Base-by-base conservation (phyloP, 2,329 filamentous ascomycete species). In the Dissoconium aciculare region DNA sequence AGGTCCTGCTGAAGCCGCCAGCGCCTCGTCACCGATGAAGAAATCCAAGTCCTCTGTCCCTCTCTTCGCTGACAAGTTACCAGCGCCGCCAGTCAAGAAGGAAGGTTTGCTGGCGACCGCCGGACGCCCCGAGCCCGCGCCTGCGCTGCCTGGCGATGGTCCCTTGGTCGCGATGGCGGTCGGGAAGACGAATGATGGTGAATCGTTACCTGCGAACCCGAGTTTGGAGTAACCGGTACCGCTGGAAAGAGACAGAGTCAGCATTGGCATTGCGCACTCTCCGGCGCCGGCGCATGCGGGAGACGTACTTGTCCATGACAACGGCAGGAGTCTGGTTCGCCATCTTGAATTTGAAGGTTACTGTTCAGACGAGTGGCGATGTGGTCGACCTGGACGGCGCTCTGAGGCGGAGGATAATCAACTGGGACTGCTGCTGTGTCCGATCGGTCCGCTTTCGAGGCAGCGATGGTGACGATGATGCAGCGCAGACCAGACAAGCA, bases 171-270 rank as follows among this genome's bases (percentile, higher is more conserved):
- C 87, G 62, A 98, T 98, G 45, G 89, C 89, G 33, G 89, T 98
- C 40, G 89, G 89, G 60, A 98, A 98, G 53, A 98, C 89, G 66
- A 95, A 98, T 34, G 89, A 98, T 24, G 89, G 89, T 45, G 89
- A 92, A 61, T 98, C 89, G 63, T 98, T 98, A 62, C 89, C 89
- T 61, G 89, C 89, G 60, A 98, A 98, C 62, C 89, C 89, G 61
- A 98, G 78, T 69, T 98, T 98, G 39, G 89, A 95, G 64, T 91
- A 98, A 54, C 89, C 89, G 65, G 89, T 98, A 67, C 89, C 89
- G 78, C 89, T 98, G 60, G 39, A 23, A 17, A 25, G 12, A n/a
- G n/a, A n/a, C n/a, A 35, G 33, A 29, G 41, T 51, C 40, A 49
- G 45, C 42, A 35, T 42, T 25, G 5, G 27, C 13, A 33, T 10